phyloP scores from a whole-genome alignment of 2,329 filamentous ascomycete species.

The Allantophomopsis lycopodina region DNA sequence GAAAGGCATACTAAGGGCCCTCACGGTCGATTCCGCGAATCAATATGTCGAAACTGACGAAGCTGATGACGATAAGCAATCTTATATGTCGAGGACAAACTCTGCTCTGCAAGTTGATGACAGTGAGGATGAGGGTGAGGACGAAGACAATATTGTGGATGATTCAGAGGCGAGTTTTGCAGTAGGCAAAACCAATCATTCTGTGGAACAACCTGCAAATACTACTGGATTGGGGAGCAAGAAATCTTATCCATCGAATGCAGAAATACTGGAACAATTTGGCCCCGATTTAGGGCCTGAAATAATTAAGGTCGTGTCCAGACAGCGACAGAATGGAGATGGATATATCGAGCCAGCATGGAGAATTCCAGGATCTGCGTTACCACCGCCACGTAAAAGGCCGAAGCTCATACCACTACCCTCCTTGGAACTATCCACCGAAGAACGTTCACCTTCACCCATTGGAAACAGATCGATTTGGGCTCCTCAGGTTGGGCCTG shows the following conservation, averaged over 20 bases:
- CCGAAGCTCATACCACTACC: no score
- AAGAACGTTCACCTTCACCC: no score
- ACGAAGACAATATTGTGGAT: neutral
- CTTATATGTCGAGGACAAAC: slow-evolving; percentile 6
- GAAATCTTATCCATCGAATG: slow-evolving; percentile 10
- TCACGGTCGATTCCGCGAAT: slow-evolving; percentile 7
- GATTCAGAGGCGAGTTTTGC: neutral
- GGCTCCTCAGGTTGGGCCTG: no score
- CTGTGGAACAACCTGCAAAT: neutral
- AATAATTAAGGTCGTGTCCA: neutral
- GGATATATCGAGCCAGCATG: neutral
- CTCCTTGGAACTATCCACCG: no score
- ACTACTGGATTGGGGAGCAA: neutral
- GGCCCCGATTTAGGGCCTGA: slow-evolving; percentile 4
- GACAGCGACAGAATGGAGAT: neutral
- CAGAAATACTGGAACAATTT: slow-evolving; percentile 15
- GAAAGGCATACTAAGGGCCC: slow-evolving; percentile 5
- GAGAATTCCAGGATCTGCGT: neutral
- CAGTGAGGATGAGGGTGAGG: neutral
- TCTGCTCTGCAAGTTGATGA: slow-evolving; percentile 4
- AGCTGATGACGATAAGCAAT: slow-evolving; percentile 16
- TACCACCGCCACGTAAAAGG: no score
- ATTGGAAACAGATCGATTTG: no score
- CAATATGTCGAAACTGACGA: slow-evolving; percentile 13
- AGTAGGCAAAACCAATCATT: neutral